Conservation (phyloP, 2,329 filamentous ascomycete genomes). For the Orbilia blumenaviensis region DNA sequence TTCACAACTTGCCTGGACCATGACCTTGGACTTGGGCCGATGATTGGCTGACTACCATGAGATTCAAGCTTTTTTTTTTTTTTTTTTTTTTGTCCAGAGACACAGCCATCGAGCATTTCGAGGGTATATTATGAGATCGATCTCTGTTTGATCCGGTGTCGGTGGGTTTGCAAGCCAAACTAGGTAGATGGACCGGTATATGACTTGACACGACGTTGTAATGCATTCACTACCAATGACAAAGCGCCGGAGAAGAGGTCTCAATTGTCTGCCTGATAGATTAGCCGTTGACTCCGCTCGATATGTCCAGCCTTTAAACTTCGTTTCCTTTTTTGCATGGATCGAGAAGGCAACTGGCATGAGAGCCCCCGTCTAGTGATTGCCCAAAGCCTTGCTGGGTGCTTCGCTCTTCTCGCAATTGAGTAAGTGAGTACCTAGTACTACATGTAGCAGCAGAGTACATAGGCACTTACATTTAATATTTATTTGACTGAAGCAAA, state of each 20-base stretch:
- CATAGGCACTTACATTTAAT: too few relatives aligned
- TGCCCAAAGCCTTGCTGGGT: background rate
- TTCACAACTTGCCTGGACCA: slow-evolving; percentile 21
- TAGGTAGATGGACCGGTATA: slow-evolving; percentile 7
- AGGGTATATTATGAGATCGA: slow-evolving; percentile 4
- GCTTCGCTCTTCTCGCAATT: background rate
- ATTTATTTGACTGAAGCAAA: too few relatives aligned
- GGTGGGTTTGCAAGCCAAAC: slow-evolving; percentile 9
- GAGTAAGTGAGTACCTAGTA: too few relatives aligned
- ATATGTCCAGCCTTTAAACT: background rate
- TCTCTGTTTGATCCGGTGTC: background rate
- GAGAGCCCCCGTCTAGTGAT: too few relatives aligned
- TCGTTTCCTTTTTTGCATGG: background rate
- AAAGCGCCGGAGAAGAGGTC: background rate
- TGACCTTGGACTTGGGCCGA: slow-evolving; percentile 12
- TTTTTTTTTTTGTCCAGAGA: too few relatives aligned
- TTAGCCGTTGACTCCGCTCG: background rate
- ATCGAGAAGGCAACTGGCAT: background rate
- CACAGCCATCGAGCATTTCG: background rate
- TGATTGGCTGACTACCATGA: slow-evolving; percentile 27
- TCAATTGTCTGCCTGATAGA: slow-evolving; percentile 26
- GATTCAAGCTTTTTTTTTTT: background rate
- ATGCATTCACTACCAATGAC: slow-evolving; percentile 1
- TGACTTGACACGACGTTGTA: background rate
- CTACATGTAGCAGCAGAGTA: too few relatives aligned